phyloP scores from a whole-genome alignment of 768 basidiomycete genomes.

The Psilocybe sp. region DNA sequence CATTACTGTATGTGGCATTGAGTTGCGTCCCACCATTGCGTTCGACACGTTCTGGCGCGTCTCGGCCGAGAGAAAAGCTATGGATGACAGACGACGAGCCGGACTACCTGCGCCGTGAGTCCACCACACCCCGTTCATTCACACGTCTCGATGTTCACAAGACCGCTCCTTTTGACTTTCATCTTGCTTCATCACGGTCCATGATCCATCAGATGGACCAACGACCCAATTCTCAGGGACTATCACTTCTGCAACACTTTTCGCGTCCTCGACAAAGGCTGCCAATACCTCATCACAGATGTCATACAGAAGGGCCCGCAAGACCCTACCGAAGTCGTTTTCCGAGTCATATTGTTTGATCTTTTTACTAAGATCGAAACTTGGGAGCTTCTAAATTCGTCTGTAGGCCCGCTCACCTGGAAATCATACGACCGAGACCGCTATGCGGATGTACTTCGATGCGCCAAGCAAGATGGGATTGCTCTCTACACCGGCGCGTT shows the following conservation, averaged over 20 bases:
- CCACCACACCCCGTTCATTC: not conserved
- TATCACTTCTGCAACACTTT: constrained; percentile 74
- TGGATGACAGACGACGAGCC: constrained; percentile 51
- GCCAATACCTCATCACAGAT: constrained; percentile 65
- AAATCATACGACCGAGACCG: constrained; percentile 45
- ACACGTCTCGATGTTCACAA: not conserved
- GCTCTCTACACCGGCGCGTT: constrained; percentile 71
- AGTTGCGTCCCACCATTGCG: constrained; percentile 43
- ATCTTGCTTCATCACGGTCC: too few species aligned
- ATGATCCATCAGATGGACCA: constrained; percentile 55
- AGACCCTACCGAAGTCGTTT: constrained; percentile 57
- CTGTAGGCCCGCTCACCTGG: constrained; percentile 64
- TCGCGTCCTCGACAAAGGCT: constrained; percentile 68
- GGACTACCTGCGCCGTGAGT: constrained; percentile 53
- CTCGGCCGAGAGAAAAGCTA: constrained; percentile 54
- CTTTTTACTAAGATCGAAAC: constrained; percentile 70
- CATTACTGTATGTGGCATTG: constrained; percentile 36
- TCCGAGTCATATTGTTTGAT: constrained; percentile 71
- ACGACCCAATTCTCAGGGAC: constrained; percentile 51
- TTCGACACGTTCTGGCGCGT: constrained; percentile 64
- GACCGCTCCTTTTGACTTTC: not conserved
- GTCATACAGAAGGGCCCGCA: constrained; percentile 71
- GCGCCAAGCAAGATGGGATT: constrained; percentile 31
- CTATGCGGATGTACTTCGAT: constrained; percentile 52
- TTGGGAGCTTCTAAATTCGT: constrained; percentile 55